phyloP scores from a whole-genome alignment of 2,329 filamentous ascomycete species.

The Phoma sp. region DNA sequence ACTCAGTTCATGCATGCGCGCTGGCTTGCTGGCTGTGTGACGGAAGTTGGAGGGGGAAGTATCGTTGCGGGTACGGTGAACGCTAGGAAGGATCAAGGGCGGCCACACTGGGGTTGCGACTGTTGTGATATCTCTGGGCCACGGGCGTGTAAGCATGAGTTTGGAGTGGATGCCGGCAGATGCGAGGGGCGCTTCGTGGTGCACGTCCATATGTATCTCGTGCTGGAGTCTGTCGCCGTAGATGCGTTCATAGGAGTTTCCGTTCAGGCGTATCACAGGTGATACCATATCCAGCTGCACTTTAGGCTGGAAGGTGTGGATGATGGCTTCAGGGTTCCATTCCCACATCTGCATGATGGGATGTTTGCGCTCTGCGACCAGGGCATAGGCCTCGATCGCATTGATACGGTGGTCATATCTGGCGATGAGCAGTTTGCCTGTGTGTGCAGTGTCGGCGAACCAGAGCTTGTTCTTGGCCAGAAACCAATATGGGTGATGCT shows the following conservation, averaged over 20 bases:
- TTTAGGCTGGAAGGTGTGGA: conserved; percentile 74
- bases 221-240: conserved; percentile 52
- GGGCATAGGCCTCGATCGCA: conserved; percentile 79
- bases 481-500: conserved; percentile 85
- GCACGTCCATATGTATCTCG: conserved; percentile 59
- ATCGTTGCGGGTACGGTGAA: conserved; percentile 61
- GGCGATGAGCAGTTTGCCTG: conserved; percentile 76
- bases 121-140: conserved; percentile 51
- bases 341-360: conserved; percentile 68
- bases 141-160: conserved; percentile 67
- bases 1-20: conserved; percentile 64
- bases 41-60: conserved; percentile 51
- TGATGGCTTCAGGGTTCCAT: conserved; percentile 67
- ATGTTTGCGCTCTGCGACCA: conserved; percentile 68
- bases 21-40: conserved; percentile 57
- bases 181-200: conserved; percentile 22
- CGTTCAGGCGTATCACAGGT: conserved; percentile 62
- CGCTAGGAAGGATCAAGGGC: conserved; percentile 70
- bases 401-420: conserved; percentile 75
- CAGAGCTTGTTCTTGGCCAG: conserved; percentile 79
- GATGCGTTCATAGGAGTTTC: conserved; percentile 32
- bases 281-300: conserved; percentile 76
- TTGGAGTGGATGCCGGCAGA: conserved; percentile 63
- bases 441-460: conserved; percentile 78
- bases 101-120: conserved; percentile 69